Evolutionary conservation across 306 rosid genomes (phyloP), one percentile per base, ranked within the genome.

Genomic region (Vigna angularis): DNA sequence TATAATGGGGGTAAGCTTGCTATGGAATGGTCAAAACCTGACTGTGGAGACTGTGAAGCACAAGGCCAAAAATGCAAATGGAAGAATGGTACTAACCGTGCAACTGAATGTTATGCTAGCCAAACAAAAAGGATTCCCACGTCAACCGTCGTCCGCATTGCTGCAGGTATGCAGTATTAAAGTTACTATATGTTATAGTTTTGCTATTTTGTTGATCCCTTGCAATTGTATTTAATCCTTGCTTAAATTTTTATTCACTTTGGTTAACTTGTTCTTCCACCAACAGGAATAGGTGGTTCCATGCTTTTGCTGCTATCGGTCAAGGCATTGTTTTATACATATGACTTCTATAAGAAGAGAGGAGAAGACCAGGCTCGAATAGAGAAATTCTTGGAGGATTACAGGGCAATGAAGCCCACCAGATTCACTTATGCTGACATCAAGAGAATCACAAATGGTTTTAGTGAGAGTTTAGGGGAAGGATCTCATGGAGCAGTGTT

Each of bases 311-410:
- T 58, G 7, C 17, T 80, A 9, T 1, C 51, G 22, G 17, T 9
- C 12, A 18, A 3, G 44, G 80, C 15, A 11, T 13, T 68, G n/a
- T 5, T n/a, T 28, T 20, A 0, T 2, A 3, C 59, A 12, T 77
- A 51, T 50, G 1, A 30, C n/a, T 16, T 55, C 28, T 36, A 50
- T 16, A 24, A 52, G 51, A 22, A 10, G 53, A 74, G 72, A 52
- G 79, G 48, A 62, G 85, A 82, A 26, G 83, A 84, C 11, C 74
- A 82, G 17, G 56, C 30, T 0, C 82, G 81, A 58, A 71, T 84
- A 0, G 81, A 84, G 47, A 75, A 40, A 2, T 87, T 84, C 45
- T 63, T 85, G 73, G 77, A 85, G 66, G 83, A 85, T 18, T 81
- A 81, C 11, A 52, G 63, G 13, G 83, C 81, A 61, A 57, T 72